Evolutionary conservation across 140 eudicot genomes (phyloP), one percentile per base, ranked within the genome.

Genomic region (Bidens hawaiensis): DNA sequence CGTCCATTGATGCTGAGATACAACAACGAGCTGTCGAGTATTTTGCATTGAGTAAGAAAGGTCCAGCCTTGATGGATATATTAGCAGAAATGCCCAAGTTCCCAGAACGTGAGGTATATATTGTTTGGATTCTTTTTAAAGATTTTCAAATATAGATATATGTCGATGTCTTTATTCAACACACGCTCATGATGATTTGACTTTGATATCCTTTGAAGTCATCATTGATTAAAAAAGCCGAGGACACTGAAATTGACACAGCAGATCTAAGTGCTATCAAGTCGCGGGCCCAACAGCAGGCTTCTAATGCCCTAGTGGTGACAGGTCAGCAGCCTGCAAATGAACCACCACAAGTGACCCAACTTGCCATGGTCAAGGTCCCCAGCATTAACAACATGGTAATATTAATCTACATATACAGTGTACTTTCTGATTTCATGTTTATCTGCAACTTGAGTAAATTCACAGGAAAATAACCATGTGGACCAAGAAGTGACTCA

Each of bases 1-100:
- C 96, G 52, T 80, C 82, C 71, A 88, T 88, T 60, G 99, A 93
- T 72, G 94, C 86, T 65, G 99, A 93, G 79, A 88, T 93, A 80
- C 99, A 93, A 62, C 99, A 93, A 83, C 78, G 99, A 58, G 99
- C 99, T 50, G 85, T 84, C 5, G 99, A 93, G 81, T 93, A 93
- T 71, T 70, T 78, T 48, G 79, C 91, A 19, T 72, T 93, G 75
- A 93, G 96, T 78, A 78, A 68, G 79, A 93, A 88, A 82, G 99
- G 99, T 76, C 85, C 74, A 43, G 93, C 93, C 48, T 66, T 88
- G 55, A 77, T 76, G 86, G 96, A 93, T 81, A 83, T 93, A 72
- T 73, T 93, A 75, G 95, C 99, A 67, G 96, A 93, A 83, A 93
- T 93, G 99, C 99, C 99, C 14, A 88, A 88, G 72, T 93, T 93